phyloP scores from a whole-genome alignment of 352 stramenopile species.

The Lagenidium giganteum region DNA sequence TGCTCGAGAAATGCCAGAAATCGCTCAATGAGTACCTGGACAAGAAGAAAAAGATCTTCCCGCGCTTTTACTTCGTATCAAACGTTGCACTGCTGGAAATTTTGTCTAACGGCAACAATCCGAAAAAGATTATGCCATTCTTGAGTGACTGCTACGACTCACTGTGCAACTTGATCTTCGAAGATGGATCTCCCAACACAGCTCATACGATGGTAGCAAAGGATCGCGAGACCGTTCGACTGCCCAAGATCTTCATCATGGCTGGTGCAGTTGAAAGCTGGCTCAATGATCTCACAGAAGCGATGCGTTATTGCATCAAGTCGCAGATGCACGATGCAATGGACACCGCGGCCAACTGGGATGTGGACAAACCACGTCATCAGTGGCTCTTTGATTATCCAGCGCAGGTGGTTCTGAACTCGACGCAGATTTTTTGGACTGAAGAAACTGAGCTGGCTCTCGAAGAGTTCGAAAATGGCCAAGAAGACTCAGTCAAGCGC shows the following conservation, averaged over 20 bases:
- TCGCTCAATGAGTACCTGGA: conserved; percentile 86
- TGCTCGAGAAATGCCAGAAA: conserved; percentile 88
- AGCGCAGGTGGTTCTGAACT: conserved; percentile 83
- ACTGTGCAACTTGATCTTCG: conserved; percentile 81
- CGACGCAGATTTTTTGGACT: conserved; percentile 93
- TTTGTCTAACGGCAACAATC: conserved; percentile 90
- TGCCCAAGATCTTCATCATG: conserved; percentile 82
- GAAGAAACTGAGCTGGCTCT: conserved; percentile 93
- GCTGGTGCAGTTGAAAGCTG: conserved; percentile 79
- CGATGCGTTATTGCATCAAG: conserved; percentile 76
- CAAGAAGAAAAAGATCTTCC: conserved; percentile 92
- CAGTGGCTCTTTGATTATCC: conserved; percentile 98
- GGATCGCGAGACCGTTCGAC: conserved; percentile 52
- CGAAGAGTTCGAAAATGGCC: conserved; percentile 85
- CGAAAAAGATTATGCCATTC: conserved; percentile 97
- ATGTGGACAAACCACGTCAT: conserved; percentile 95
- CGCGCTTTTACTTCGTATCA: conserved; percentile 89
- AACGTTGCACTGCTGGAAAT: conserved; percentile 86
- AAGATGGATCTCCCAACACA: conserved; percentile 73
- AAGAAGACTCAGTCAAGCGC: conserved; percentile 84
- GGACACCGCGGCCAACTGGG: conserved; percentile 86
- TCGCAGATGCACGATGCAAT: conserved; percentile 88
- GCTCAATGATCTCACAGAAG: conserved; percentile 84
- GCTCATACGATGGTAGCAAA: conserved; percentile 86
- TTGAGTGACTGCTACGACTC: conserved; percentile 97